Percentiles rank a stretch among this genome's conserved stretches.
Conservation (phyloP, 305 asterid species). For the Rubia tinctorum region DNA sequence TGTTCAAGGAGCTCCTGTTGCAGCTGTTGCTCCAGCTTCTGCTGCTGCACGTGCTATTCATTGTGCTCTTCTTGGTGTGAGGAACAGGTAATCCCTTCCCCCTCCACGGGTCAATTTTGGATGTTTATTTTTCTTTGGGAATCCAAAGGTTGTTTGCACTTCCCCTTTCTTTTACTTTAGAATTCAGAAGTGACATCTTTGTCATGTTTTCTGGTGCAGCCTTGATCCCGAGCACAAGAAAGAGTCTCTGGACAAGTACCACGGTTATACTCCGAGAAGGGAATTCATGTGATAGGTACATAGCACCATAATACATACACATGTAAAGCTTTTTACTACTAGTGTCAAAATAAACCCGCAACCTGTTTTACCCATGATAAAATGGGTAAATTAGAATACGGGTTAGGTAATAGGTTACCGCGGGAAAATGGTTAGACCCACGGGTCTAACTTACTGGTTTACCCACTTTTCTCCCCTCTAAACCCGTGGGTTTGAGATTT, state of each 20-base stretch:
- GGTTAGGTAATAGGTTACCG: no score
- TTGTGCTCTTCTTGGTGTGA: constrained; percentile 87
- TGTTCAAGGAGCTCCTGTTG: constrained; percentile 90
- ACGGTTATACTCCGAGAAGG: constrained; percentile 56
- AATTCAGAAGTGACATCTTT: background rate
- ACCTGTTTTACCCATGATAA: no score
- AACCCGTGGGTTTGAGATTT: no score
- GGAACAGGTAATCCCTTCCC: constrained; percentile 66
- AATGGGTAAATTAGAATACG: no score
- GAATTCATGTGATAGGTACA: constrained; percentile 49
- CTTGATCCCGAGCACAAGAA: constrained; percentile 94
- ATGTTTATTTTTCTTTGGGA: background rate
- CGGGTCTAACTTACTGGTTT: no score
- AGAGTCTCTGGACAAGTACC: constrained; percentile 86
- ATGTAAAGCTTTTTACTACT: background rate
- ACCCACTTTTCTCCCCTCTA: no score
- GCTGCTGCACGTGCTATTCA: constrained; percentile 87
- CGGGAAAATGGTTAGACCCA: no score
- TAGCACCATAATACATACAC: background rate
- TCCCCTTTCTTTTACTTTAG: background rate
- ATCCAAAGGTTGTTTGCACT: background rate
- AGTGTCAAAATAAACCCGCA: no score
- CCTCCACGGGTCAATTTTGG: background rate
- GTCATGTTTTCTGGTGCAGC: constrained; percentile 46
- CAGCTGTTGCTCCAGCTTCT: constrained; percentile 97